phyloP scores from a whole-genome alignment of 2,329 filamentous ascomycete species.

The Pyricularia sp. region DNA sequence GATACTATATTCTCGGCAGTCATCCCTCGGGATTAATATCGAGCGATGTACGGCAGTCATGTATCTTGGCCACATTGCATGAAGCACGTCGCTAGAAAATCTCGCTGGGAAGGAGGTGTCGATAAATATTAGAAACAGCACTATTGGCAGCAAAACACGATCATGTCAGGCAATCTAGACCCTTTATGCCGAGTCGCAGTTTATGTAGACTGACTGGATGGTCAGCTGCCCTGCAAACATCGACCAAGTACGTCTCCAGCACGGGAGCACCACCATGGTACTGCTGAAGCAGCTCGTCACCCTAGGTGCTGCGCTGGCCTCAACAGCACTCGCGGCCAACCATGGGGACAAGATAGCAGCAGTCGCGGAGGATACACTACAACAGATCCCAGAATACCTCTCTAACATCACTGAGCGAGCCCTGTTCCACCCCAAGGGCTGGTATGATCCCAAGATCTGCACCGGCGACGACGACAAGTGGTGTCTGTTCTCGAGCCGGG shows the following conservation, averaged over 20 bases:
- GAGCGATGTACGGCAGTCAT: neutral
- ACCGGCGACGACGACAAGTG: conserved; percentile 6
- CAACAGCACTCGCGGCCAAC: neutral
- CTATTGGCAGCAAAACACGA: neutral
- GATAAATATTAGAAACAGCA: neutral
- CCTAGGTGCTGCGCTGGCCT: neutral
- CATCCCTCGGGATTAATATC: neutral
- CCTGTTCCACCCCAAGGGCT: conserved; percentile 7
- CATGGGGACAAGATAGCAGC: neutral
- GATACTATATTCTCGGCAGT: neutral
- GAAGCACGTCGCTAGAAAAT: neutral
- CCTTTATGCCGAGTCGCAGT: neutral
- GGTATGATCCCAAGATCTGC: conserved; percentile 15
- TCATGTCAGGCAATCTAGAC: neutral
- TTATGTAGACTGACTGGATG: neutral
- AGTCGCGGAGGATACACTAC: neutral
- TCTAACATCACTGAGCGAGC: conserved; percentile 1
- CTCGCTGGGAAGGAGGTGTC: neutral
- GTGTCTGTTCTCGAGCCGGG: conserved; percentile 15
- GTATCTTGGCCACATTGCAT: neutral
- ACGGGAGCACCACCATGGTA: neutral
- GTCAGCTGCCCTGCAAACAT: neutral
- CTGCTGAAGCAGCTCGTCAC: neutral
- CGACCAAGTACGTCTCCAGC: neutral
- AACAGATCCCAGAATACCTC: neutral